Percentiles rank a stretch among this genome's conserved stretches.
Evolutionary conservation across 306 rosid species (phyloP).

Genomic region (Dicorynia guianensis): DNA sequence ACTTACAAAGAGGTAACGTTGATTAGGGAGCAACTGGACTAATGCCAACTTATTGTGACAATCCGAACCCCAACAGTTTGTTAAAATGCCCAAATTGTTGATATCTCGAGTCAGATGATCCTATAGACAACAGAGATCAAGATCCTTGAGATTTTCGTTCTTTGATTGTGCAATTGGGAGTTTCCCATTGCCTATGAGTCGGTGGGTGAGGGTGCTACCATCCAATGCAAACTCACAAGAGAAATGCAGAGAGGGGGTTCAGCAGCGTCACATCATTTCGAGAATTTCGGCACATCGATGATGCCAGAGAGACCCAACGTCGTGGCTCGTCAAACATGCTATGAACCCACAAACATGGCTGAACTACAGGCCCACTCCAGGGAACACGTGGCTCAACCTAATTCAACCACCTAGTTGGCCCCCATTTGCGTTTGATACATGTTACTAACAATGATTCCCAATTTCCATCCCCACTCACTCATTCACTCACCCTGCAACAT

Average conservation of each 20-base stretch:
- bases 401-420: conserved; percentile 34
- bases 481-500: conserved; percentile 19
- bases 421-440: conserved; percentile 20
- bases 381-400: conserved; percentile 47
- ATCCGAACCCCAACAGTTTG: neutral
- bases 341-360: conserved; percentile 52
- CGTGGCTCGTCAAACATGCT: conserved; percentile 49
- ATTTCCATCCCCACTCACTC: neutral
- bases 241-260: neutral
- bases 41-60: neutral
- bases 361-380: conserved; percentile 39
- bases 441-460: conserved; percentile 1
- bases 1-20: neutral
- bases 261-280: conserved; percentile 46
- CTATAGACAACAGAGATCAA: neutral
- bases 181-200: neutral
- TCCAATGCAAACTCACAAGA: neutral
- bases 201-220: too few relatives aligned
- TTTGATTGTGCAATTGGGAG: neutral
- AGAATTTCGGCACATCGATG: conserved; percentile 65
- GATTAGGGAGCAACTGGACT: conserved; percentile 5
- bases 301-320: conserved; percentile 56
- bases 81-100: neutral
- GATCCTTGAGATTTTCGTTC: neutral
- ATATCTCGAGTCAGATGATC: neutral